A percentile compares a stretch with the other conserved stretches of the same genome.
phyloP scores from a whole-genome alignment of 2,329 filamentous ascomycete species.

The Coniochaeta pulveracea region DNA sequence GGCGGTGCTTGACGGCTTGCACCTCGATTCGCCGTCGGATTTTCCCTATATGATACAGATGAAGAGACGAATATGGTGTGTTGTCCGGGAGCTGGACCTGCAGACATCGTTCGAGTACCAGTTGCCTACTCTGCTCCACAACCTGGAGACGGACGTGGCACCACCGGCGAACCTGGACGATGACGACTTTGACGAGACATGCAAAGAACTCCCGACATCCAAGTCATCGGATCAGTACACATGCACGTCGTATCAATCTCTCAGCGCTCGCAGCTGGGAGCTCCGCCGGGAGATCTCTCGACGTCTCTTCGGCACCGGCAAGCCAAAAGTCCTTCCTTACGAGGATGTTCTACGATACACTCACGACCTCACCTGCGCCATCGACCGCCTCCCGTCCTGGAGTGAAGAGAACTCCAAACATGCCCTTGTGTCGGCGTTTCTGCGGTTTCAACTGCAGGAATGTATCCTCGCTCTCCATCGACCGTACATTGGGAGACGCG shows the following conservation, averaged over 20 bases:
- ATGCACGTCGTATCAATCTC: conserved; percentile 12
- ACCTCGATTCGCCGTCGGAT: conserved; percentile 9
- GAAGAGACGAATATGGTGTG: conserved; percentile 15
- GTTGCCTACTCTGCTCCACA: conserved; percentile 11
- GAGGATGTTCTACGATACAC: conserved; percentile 14
- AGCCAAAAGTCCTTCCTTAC: conserved; percentile 7
- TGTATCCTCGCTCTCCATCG: conserved; percentile 14
- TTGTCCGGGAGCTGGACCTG: conserved; percentile 14
- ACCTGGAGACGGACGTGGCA: conserved; percentile 9
- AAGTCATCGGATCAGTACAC: conserved; percentile 11
- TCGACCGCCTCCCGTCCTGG: conserved; percentile 11
- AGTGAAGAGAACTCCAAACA: not conserved
- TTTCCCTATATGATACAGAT: conserved; percentile 12
- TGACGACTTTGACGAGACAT: conserved; percentile 10
- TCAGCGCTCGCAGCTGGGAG: conserved; percentile 10
- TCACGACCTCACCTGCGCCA: conserved; percentile 11
- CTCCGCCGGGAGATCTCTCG: conserved; percentile 14
- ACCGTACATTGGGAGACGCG: conserved; percentile 10
- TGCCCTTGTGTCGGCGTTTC: conserved; percentile 8
- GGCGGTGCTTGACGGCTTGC: conserved; percentile 14
- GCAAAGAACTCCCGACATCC: conserved; percentile 7
- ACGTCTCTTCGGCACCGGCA: conserved; percentile 5
- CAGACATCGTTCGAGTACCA: conserved; percentile 15
- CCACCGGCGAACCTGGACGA: conserved; percentile 14
- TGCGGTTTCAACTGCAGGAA: conserved; percentile 13